Evolutionary conservation across 2,329 filamentous ascomycete genomes (phyloP), one percentile per base, ranked within the genome.

Genomic region (Paecilomyces niveus): DNA sequence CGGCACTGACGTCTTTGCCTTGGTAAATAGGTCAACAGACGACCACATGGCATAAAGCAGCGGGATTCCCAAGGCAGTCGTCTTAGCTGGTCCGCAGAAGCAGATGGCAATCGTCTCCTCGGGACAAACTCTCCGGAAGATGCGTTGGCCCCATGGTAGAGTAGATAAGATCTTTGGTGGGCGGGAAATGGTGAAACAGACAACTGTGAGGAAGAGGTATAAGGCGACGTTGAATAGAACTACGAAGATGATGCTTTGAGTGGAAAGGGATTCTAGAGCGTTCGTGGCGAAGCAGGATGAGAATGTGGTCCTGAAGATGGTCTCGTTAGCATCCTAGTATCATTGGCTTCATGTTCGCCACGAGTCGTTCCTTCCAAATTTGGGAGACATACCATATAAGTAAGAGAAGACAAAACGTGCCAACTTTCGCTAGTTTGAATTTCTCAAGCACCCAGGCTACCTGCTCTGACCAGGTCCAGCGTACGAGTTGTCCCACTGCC

Each of bases 21-120:
- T 73, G 26, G 66, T 63, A 32, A 65, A 71, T 4, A 74, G 60
- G 55, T 73, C 69, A 29, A 74, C 56, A 1, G 67, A 67, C 3
- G 64, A 57, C 67, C 71, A 90, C 83, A 90, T 89, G 59, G 87
- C 83, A 32, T 84, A 83, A 55, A 84, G 80, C 29, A 90, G 69
- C 0, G 88, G 88, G 7, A 90, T 87, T 0, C 87, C 87, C 58
- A 90, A 77, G 2, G 84, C 85, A 1, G 87, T 86, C 2, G 87
- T 89, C 72, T 91, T 91, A 13, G 87, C 87, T 0, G 88, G 86
- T 26, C 85, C 86, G 65, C 87, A 89, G 71, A 90, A 90, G 64
- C 87, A 89, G 13, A 89, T 83, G 0, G 88, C 86, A 54, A 90
- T 82, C 0, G 87, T 83, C 64, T 89, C 84, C 59, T 83, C 80